Base-by-base conservation (phyloP, 2,329 filamentous ascomycete genomes). In the Rugonectria rugulosa region DNA sequence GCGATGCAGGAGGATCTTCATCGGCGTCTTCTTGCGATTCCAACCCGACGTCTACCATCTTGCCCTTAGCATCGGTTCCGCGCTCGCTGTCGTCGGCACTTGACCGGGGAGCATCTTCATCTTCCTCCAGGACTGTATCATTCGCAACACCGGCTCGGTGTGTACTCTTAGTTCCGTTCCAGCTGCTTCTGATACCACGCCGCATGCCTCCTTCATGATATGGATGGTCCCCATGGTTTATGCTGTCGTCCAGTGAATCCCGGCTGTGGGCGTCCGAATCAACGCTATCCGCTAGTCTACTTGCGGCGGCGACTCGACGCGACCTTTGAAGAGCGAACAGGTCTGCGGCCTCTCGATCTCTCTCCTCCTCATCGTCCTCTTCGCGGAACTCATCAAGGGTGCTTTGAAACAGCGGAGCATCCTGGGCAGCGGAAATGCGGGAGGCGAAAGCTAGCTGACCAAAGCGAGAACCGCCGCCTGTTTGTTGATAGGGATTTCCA, bases 331-430 rank as follows among this genome's bases (percentile, higher is more conserved):
- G 79, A 6, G 94, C 94, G 74, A 93, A 96, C 63, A 95, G 88
- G 74, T 98, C 95, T n/a, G 92, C 92, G 27, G 94, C 91, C 70
- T 98, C 94, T 49, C 92, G 81, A 66, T 96, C 91, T 66, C 91
- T 88, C 74, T 97, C 92, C 66, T 91, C 89, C 71, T 95, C 93
- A 59, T 98, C 94, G 61, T 97, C 93, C 69, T 96, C 91, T 74
- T 97, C 93, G 59, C 90, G 87, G 62, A 96, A 95, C 69, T 96
- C 92, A 72, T 97, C 92, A 14, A 92, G 85, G 5, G 91, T 88
- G 69, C 92, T 96, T 74, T 95, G 92, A 73, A 99, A 98, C n/a
- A 99, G 81, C 51, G 95, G 95, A 9, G 94, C 93, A 64, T 92
- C 90, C 54, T 91, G 88, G 17, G 81, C 80, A 38, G 86, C 81